These are phyloP conservation scores for Vigna trinervia DNA, from an alignment of 306 rosid genomes.

Conservation along the genomic window DNA sequence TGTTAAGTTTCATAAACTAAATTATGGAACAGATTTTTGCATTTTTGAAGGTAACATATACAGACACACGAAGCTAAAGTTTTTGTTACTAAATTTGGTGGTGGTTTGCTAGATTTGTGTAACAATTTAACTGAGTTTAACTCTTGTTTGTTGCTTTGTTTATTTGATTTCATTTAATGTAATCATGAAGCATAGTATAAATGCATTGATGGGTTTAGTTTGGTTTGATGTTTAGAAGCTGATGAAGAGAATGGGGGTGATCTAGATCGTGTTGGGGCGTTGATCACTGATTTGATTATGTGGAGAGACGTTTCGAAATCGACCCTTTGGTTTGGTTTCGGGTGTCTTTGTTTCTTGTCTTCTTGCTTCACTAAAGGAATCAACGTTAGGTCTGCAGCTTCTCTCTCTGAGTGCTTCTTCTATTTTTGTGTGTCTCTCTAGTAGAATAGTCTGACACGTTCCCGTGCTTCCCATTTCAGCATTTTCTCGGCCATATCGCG, in stretches of 20 bases:
- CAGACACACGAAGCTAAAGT: not conserved
- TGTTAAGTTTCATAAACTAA: too few species aligned
- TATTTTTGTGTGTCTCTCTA: not conserved
- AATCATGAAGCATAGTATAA: not conserved
- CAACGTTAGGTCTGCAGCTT: slow-evolving; percentile 59
- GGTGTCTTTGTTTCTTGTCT: slow-evolving; percentile 76
- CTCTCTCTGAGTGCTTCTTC: slow-evolving; percentile 24
- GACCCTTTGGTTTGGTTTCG: slow-evolving; percentile 86
- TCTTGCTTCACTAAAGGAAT: slow-evolving; percentile 77
- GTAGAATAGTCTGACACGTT: slow-evolving; percentile 34
- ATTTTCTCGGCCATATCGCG: slow-evolving; percentile 68
- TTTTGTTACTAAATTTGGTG: not conserved
- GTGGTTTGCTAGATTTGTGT: not conserved
- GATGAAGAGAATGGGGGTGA: slow-evolving; percentile 58
- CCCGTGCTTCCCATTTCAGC: slow-evolving; percentile 54
- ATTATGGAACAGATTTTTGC: not conserved
- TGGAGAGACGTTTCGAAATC: slow-evolving; percentile 87
- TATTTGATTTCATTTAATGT: slow-evolving; percentile 20
- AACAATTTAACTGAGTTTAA: not conserved
- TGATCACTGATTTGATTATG: slow-evolving; percentile 68
- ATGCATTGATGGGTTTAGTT: slow-evolving; percentile 24
- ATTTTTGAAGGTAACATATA: not conserved
- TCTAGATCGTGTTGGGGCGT: slow-evolving; percentile 62
- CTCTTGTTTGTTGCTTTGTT: not conserved
- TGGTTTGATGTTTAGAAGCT: slow-evolving; percentile 49